phyloP scores from a whole-genome alignment of 352 stramenopile genomes.

The Phytopythium montanum region DNA sequence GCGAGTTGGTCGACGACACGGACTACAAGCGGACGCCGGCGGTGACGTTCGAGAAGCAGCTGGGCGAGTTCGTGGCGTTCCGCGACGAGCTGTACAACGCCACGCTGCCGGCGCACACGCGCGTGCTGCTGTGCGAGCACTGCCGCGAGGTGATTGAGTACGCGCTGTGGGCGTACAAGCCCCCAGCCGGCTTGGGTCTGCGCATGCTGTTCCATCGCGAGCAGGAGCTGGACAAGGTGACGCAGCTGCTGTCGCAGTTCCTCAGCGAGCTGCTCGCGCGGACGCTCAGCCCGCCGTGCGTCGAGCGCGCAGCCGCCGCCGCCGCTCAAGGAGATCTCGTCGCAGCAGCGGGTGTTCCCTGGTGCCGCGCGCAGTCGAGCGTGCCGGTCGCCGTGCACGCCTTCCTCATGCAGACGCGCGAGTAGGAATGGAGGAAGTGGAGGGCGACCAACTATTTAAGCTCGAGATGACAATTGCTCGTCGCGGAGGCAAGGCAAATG shows the following conservation, averaged over 20 bases:
- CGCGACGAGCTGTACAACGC: slow-evolving; percentile 21
- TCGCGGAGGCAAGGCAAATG: no score
- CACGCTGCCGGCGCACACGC: slow-evolving; percentile 18
- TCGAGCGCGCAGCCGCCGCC: neutral
- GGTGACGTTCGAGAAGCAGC: slow-evolving; percentile 15
- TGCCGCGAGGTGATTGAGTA: slow-evolving; percentile 23
- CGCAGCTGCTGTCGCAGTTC: slow-evolving; percentile 3
- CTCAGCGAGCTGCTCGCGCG: slow-evolving; percentile 5
- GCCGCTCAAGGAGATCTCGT: neutral
- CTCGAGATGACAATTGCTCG: no score
- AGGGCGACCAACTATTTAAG: neutral
- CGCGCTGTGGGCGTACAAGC: slow-evolving; percentile 15
- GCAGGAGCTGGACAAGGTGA: neutral
- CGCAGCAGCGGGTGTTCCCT: neutral
- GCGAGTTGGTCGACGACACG: neutral
- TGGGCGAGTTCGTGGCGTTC: slow-evolving; percentile 17
- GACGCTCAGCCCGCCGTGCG: neutral
- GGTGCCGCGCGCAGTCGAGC: slow-evolving; percentile 5
- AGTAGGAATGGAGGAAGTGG: neutral
- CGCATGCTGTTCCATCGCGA: slow-evolving; percentile 8
- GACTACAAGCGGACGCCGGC: slow-evolving; percentile 11
- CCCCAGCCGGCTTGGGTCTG: neutral
- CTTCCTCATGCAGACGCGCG: slow-evolving; percentile 4
- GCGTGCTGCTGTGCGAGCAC: slow-evolving; percentile 19
- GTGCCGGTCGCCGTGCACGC: slow-evolving; percentile 4